phyloP scores from a whole-genome alignment of 2,329 filamentous ascomycete genomes.

The Magnaporthiopsis rhizophila region DNA sequence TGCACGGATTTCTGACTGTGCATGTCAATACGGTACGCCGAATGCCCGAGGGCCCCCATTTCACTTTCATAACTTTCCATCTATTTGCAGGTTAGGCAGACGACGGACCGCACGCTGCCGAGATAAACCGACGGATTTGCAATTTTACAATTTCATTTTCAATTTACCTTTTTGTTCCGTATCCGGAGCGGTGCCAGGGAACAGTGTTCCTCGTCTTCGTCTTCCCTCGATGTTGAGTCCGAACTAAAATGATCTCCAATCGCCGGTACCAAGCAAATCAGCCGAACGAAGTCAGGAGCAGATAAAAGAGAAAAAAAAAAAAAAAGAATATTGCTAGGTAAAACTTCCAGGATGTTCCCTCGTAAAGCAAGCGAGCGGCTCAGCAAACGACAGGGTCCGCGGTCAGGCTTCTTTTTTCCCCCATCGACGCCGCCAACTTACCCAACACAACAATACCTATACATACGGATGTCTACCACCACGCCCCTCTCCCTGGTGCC shows the following conservation, averaged over 20 bases:
- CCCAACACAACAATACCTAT: no score
- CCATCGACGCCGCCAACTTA: not conserved
- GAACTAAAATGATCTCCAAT: not conserved
- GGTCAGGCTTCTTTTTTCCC: no score
- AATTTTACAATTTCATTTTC: no score
- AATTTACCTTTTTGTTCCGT: not conserved
- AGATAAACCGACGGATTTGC: not conserved
- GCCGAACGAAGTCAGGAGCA: not conserved
- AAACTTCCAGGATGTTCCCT: no score
- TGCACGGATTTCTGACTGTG: not conserved
- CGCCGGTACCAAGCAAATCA: not conserved
- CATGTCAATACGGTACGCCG: not conserved
- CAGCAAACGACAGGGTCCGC: no score
- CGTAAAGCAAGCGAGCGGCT: no score
- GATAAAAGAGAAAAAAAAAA: not conserved
- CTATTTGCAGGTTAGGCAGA: not conserved
- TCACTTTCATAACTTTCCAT: not conserved
- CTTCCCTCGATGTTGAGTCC: not conserved
- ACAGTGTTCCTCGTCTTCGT: not conserved
- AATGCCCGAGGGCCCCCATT: no score
- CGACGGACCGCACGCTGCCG: not conserved
- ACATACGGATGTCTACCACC: no score
- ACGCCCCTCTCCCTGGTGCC: no score
- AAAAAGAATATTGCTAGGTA: no score
- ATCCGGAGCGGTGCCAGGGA: not conserved